These are phyloP conservation scores for Erysiphe pulchra DNA, from an alignment of 2,329 filamentous ascomycete species.

Conservation along the genomic window DNA sequence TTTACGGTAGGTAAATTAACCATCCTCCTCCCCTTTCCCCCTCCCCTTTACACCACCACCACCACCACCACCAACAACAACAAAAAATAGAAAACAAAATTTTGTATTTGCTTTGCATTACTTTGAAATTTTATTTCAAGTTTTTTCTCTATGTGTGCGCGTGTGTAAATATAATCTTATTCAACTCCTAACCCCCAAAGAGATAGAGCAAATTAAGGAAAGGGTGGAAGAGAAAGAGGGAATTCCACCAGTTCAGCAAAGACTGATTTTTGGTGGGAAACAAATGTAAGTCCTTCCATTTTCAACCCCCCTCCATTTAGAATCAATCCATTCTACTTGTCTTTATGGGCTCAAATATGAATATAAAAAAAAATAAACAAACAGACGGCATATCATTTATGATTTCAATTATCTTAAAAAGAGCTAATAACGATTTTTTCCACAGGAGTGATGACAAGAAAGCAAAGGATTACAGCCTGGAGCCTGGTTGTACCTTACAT, in stretches of 20 bases:
- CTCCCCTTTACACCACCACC: no score
- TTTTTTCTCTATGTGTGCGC: not conserved
- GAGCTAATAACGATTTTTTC: not conserved
- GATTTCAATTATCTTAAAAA: not conserved
- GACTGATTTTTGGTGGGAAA: slow-evolving; percentile 89
- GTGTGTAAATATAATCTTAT: not conserved
- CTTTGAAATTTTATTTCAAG: no score
- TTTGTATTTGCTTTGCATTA: no score
- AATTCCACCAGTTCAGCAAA: slow-evolving; percentile 88
- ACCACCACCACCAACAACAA: no score
- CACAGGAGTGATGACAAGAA: slow-evolving; percentile 82
- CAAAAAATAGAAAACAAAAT: no score
- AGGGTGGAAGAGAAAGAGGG: slow-evolving; percentile 98
- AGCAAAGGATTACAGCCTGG: slow-evolving; percentile 68
- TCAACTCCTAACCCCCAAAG: no score
- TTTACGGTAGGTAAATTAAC: slow-evolving; percentile 42
- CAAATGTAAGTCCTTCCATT: slow-evolving; percentile 45
- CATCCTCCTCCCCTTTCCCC: no score
- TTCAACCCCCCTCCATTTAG: not conserved
- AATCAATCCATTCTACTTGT: not conserved
- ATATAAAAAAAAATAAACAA: slow-evolving; percentile 1
- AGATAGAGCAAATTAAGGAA: slow-evolving; percentile 95
- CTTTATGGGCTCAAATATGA: no score
- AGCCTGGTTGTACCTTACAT: slow-evolving; percentile 82
- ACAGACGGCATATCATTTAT: not conserved